Evolutionary conservation across 441 rosid genomes (phyloP), one percentile per base, ranked within the genome.

Genomic region (Kokia cookei): DNA sequence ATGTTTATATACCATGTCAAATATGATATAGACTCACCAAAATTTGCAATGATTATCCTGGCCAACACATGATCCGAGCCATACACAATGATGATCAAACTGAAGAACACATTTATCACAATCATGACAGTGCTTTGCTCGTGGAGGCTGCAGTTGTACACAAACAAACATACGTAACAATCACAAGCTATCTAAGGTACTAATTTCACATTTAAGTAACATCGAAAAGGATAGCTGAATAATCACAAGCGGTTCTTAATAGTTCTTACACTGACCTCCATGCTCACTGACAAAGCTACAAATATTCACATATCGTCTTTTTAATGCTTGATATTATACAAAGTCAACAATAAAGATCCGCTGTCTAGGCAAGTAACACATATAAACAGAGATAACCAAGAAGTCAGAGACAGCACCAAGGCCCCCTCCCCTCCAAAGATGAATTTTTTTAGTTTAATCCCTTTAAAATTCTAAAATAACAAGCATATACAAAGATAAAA

Each of bases 41-140:
- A 96, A 96, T 78, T 84, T 91, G 82, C 89, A 86, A 84, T 96
- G 99, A 82, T 96, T 96, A 68, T 85, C 88, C 91, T 84, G 91
- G 68, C 98, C 99, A 73, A 93, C 82, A 84, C 99, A 96, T 19
- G 97, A 88, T 65, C 99, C 98, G 15, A 96, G 88, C 99, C 99
- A 96, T 76, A 93, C 94, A 84, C 99, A 96, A 76, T 96, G 99
- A 78, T 93, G 99, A 86, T 96, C 99, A 85, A 93, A 96, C 88
- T 93, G 97, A 82, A 96, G 97, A 84, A 93, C 97, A 72, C 97
- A 96, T 84, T 82, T 92, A 72, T 93, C 97, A 79, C 99, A 96
- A 77, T 96, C 99, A 84, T 93, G 94, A 78, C 99, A 96, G 84
- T 93, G 99, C 82, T 93, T 96, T 75, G 98, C 86, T 82, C 97